phyloP scores from a whole-genome alignment of 1,284 basidiomycete genomes.

The Malassezia nana region DNA sequence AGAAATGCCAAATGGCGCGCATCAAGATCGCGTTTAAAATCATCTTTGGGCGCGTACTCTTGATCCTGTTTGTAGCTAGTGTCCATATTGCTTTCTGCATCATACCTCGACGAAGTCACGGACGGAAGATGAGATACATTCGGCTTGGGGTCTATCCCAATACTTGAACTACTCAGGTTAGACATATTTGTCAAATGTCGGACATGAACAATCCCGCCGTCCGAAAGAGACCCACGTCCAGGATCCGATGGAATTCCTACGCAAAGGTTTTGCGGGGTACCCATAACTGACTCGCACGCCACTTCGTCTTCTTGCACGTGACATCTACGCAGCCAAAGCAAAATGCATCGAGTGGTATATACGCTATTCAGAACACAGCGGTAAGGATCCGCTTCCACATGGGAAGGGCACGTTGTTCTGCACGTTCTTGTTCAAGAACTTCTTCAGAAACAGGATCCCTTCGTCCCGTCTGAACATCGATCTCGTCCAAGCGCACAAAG shows the following conservation, averaged over 20 bases:
- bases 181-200: neutral
- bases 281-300: neutral
- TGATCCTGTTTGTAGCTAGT: neutral
- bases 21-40: slow-evolving; percentile 17
- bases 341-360: neutral
- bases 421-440: slow-evolving; percentile 38
- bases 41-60: neutral
- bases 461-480: slow-evolving; percentile 32
- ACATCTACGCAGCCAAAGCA: neutral
- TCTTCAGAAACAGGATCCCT: slow-evolving; percentile 34
- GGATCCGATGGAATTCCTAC: neutral
- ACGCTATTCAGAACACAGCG: neutral
- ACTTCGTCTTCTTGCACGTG: neutral
- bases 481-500: slow-evolving; percentile 24
- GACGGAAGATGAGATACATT: neutral
- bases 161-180: neutral
- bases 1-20: slow-evolving; percentile 35
- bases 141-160: neutral
- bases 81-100: neutral
- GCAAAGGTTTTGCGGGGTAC: neutral
- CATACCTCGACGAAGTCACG: neutral
- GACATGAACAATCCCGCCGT: neutral
- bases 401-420: slow-evolving; percentile 22
- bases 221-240: neutral
- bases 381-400: neutral